A percentile compares a stretch with the other conserved stretches of the same genome.
Conservation (phyloP, 1,284 basidiomycete species). For the Marasmius tenuissimus region DNA sequence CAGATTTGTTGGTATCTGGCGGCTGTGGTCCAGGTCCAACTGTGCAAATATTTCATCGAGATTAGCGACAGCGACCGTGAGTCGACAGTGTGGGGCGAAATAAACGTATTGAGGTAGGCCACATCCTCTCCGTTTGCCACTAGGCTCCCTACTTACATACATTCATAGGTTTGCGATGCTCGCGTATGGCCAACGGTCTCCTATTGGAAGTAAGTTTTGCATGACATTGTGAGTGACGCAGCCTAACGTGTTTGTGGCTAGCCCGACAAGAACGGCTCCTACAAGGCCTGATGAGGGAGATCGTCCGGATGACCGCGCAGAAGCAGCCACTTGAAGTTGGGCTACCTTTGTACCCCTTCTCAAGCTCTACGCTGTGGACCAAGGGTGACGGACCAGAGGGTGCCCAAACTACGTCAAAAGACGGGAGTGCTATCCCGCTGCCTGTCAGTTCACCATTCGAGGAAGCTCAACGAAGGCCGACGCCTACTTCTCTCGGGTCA, state of each 20-base stretch:
- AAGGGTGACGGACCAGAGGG: constrained; percentile 33
- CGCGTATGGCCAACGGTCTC: constrained; percentile 72
- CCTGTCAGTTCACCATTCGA: constrained; percentile 35
- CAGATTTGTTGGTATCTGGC: constrained; percentile 88
- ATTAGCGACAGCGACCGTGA: constrained; percentile 68
- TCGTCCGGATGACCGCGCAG: constrained; percentile 77
- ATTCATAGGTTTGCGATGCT: constrained; percentile 71
- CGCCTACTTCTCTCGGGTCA: not conserved
- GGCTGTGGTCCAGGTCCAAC: constrained; percentile 78
- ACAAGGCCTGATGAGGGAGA: constrained; percentile 82
- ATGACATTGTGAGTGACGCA: constrained; percentile 3
- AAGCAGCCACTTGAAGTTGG: constrained; percentile 75
- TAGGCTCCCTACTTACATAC: constrained; percentile 3
- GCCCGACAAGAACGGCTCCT: constrained; percentile 77
- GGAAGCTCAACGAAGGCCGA: constrained; percentile 14
- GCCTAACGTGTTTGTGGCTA: constrained; percentile 28
- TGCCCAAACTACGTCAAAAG: constrained; percentile 24
- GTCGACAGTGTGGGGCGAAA: constrained; percentile 79
- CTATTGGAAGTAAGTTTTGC: constrained; percentile 70
- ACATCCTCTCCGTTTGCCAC: not conserved
- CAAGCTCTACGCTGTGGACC: constrained; percentile 63
- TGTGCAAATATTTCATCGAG: constrained; percentile 83
- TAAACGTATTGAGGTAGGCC: constrained; percentile 71
- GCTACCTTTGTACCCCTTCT: constrained; percentile 77
- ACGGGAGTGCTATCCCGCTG: constrained; percentile 25